These are phyloP conservation scores for Beverwykella pulmonaria DNA, from an alignment of 495 filamentous ascomycete species.

Conservation along the genomic window DNA sequence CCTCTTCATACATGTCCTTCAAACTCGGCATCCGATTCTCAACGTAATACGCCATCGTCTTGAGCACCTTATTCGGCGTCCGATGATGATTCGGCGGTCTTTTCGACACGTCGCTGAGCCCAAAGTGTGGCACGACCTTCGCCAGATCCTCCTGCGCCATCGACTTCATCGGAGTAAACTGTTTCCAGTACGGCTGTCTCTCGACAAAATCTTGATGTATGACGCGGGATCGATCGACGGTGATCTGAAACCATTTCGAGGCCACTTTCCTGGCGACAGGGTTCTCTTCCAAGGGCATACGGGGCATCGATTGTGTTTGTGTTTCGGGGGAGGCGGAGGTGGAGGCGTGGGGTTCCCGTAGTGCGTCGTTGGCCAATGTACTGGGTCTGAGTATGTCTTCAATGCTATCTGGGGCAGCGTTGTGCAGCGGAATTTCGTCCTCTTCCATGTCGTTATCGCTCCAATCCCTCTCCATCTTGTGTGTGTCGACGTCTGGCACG, in stretches of 20 bases:
- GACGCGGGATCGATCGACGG: slow-evolving; percentile 39
- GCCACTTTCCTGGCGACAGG: background rate
- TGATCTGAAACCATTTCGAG: slow-evolving; percentile 34
- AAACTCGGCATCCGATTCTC: slow-evolving; percentile 29
- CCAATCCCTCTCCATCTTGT: background rate
- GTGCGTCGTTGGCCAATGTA: slow-evolving; percentile 9
- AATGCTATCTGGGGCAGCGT: slow-evolving; percentile 11
- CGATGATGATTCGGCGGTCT: slow-evolving; percentile 34
- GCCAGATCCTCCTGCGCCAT: slow-evolving; percentile 42
- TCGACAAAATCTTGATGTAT: slow-evolving; percentile 48
- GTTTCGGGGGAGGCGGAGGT: background rate
- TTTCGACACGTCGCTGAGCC: slow-evolving; percentile 44
- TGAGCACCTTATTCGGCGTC: slow-evolving; percentile 33
- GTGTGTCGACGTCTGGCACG: slow-evolving; percentile 2
- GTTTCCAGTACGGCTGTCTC: slow-evolving; percentile 46
- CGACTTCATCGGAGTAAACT: slow-evolving; percentile 38
- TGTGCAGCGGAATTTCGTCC: background rate
- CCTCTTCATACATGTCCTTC: slow-evolving; percentile 39
- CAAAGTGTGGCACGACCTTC: slow-evolving; percentile 38
- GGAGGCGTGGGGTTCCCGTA: background rate
- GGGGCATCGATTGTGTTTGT: background rate
- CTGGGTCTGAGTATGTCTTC: slow-evolving; percentile 32
- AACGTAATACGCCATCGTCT: slow-evolving; percentile 19
- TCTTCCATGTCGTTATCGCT: slow-evolving; percentile 2
- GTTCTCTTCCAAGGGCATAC: slow-evolving; percentile 10